Base-by-base conservation (phyloP, 169 alveolate genomes). In the Plasmodium vivax region DNA sequence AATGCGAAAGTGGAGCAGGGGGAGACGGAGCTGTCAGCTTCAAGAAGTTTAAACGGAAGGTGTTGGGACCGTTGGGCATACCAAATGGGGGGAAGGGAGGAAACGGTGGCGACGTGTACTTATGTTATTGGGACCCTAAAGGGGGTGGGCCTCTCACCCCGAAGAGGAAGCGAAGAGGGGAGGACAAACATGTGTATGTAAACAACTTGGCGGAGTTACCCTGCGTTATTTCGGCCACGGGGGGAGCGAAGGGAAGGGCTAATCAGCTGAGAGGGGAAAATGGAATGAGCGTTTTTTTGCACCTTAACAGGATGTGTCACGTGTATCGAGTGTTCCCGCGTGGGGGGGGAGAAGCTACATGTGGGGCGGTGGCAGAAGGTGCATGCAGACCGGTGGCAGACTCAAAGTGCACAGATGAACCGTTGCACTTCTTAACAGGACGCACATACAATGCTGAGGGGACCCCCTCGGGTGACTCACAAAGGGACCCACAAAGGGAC, bases 21-120 rank as follows among this genome's bases (percentile, higher is more conserved):
- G 94, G 94, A n/a, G 90, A 88, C 68, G 94, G 94, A 12, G 36
- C 75, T 36, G 10, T 88, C 43, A 88, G 94, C 41, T 88, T 80
- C 56, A 88, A 79, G 82, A 88, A 77, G 72, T 88, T 45, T 51
- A 88, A 80, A 80, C 81, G 90, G 73, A 88, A 88, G 47, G 90
- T 88, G 47, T 80, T 88, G 30, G 94, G 94, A 16, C 10, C 72
- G 7, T 62, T 88, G 74, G 94, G 94, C 2, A 79, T 88, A 88
- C 94, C 94, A 79, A 88, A 88, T 88, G 94, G 94, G 19, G 94
- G 94, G 5, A 88, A 88, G 68, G 94, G 94, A 45, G 94, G 94
- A 10, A 73, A 88, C 72, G 94, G 94, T 23, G 94, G 94, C 2
- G 72, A 81, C 68, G 73, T 88, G 47, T 88, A 88, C 36, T 79